Evolutionary conservation across 495 filamentous ascomycete genomes (phyloP), one percentile per base, ranked within the genome.

Genomic region (Podospora tetraspora): DNA sequence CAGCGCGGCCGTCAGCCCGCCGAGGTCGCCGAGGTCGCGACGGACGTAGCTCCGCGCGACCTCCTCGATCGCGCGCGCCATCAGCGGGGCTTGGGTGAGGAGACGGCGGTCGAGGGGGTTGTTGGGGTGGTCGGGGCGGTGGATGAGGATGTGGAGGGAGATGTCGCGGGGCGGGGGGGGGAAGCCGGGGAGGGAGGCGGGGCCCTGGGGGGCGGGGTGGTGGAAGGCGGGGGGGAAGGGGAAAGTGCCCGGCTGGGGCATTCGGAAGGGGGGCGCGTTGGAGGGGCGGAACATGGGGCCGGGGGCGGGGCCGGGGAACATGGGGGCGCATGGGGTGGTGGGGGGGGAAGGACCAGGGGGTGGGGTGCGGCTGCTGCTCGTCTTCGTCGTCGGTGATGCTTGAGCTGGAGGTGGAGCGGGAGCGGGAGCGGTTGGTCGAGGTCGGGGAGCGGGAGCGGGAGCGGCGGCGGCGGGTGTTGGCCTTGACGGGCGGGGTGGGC

Each of bases 131-230:
- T 25, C 32, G 24, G 43, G 74, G 57, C 70, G 64, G 22, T 65
- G 61, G 75, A 75, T 75, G 59, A 60, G 69, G 68, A 81, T 73
- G 57, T 70, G 72, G 29, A 82, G 71, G 56, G 74, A 68, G 25
- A 75, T 29, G 67, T 71, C 69, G 34, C n/a, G 59, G 30, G 57
- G 0, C 34, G 21, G 30, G 11, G 27, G 59, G 24, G 16, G 43
- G 61, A 34, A n/a, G 59, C 3, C 13, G 66, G 66, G n/a, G 69
- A 52, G 13, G 61, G 19, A 8, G 64, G 32, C 22, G 23, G 60
- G 52, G 58, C 59, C 25, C 4, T 23, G 59, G 11, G 21, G 61
- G 13, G 11, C 1, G 6, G 12, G 68, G 61, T n/a, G 52, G 19
- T 29, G 25, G 61, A 8, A 6, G 7, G n/a, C 6, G 3, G 16